phyloP scores from a whole-genome alignment of 73 alveolate genomes.

The Diophrys sp. region DNA sequence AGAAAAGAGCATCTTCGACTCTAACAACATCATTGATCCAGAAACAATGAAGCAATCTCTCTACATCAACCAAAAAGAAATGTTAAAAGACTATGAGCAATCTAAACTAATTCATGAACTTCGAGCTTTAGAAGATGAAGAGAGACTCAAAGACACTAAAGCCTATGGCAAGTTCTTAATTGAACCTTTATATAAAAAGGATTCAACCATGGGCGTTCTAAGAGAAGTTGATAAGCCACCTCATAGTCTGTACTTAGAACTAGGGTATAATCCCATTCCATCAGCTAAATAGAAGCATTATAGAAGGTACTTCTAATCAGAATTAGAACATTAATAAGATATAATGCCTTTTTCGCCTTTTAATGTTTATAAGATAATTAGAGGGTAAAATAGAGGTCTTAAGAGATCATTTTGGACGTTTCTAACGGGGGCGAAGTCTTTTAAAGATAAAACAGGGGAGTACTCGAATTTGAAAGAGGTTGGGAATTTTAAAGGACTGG shows the following conservation, averaged over 20 bases:
- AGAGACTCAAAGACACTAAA: not conserved
- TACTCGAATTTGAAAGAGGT: slow-evolving; percentile 40
- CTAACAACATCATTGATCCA: no score
- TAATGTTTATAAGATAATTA: slow-evolving; percentile 19
- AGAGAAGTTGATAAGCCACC: slow-evolving; percentile 49
- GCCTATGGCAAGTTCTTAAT: slow-evolving; percentile 23
- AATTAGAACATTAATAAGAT: slow-evolving; percentile 71
- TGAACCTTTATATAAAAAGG: slow-evolving; percentile 30
- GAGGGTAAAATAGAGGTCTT: slow-evolving; percentile 68
- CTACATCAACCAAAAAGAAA: no score
- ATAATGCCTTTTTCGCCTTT: slow-evolving; percentile 57
- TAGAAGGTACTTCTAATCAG: slow-evolving; percentile 73
- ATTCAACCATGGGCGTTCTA: slow-evolving; percentile 26
- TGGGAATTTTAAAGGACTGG: slow-evolving; percentile 63
- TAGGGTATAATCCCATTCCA: slow-evolving; percentile 59
- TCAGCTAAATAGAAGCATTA: slow-evolving; percentile 69
- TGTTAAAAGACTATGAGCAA: no score
- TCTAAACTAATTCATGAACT: not conserved
- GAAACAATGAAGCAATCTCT: no score
- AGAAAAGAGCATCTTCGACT: no score
- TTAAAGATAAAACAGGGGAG: slow-evolving; percentile 41
- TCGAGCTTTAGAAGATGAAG: not conserved
- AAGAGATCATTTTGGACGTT: slow-evolving; percentile 26
- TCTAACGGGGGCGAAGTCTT: slow-evolving; percentile 21
- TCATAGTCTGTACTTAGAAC: slow-evolving; percentile 27